Evolutionary conservation across 169 alveolate species (phyloP), one percentile per base, ranked within the genome.

Genomic region (Cryptosporidium felis): DNA sequence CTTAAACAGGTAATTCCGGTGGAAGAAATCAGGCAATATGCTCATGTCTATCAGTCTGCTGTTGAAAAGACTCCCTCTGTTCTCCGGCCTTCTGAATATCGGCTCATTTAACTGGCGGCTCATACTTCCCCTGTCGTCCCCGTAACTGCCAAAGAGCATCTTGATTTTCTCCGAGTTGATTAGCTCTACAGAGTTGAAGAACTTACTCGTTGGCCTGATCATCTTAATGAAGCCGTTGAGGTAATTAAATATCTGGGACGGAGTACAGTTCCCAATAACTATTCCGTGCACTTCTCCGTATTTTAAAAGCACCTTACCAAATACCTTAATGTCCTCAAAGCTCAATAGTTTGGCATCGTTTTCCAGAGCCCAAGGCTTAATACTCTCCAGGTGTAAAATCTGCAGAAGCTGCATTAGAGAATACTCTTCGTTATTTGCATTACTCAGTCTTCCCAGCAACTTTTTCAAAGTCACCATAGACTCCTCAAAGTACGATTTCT

Each of bases 201-300:
- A 26, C 12, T 49, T 42, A 16, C 41, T n/a, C 4, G 53, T 32
- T 6, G 81, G 81, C n/a, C 81, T 42, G 21, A 65, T 65, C 16
- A 26, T 6, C 18, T 36, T 65, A 6, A 65, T 45, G 5, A 49
- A 47, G 5, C 12, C 5, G 14, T 65, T 26, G 12, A 65, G 32
- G 8, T 49, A 32, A 36, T 16, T 38, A 53, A 36, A 51, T 18
- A 65, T 32, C 42, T 74, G 85, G n/a, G 28, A 34, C n/a, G 66
- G 66, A n/a, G 65, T 74, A 16, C 45, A 38, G 45, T 74, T 74
- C 14, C 85, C 85, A 34, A 56, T 74, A 18, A 34, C 67, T 12
- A 74, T 23, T 26, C 85, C 85, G 10, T 58, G 49, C 18, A 74
- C 42, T n/a, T 74, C 74, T 1, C 85, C 85, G n/a, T 74, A 74